Evolutionary conservation across 192 early-diverging fungal genomes (phyloP), one percentile per base, ranked within the genome.

Genomic region (Podila verticillata): DNA sequence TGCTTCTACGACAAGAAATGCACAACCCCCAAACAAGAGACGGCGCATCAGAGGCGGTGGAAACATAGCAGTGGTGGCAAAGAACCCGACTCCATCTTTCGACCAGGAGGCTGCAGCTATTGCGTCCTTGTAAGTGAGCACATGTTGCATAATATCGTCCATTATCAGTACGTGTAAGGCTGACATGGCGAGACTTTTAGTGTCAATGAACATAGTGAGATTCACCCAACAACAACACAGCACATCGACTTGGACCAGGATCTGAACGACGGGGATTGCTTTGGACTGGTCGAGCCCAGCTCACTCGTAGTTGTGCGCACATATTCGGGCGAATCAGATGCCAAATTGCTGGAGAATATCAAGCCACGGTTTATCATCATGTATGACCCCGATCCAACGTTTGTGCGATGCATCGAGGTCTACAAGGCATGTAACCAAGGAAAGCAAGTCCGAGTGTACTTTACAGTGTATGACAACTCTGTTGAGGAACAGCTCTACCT

Each of bases 401-500:
- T 98, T 87, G 87, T 99, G 24, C 87, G 97, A 19, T 82, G 94
- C 63, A 83, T 98, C 17, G 98, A 99, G 84, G 81, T 92, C 13
- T 92, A 86, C 51, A 83, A 85, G 32, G 83, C 87, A 0, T 61
- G 72, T 19, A 61, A 92, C 73, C 89, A 91, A 8, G 77, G 75
- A 2, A 61, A 72, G 9, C 75, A 88, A 22, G 70, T 93, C 22
- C 91, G 91, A 62, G 94, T 98, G 7, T 98, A 96, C 65, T 98
- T 98, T 81, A 86, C 98, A 73, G 87, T 97, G 1, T 98, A 99
- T 75, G 94, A 97, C 61, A 94, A 97, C 81, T 96, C 94, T 9
- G 89, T 97, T 2, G 97, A 99, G 81, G 98, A 98, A 82, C 97
- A 98, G 82, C 83, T 88, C 30, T 99, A 96, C 68, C 75, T 99